Evolutionary conservation across 768 basidiomycete species (phyloP).

Genomic region (Tricholoma sp.): DNA sequence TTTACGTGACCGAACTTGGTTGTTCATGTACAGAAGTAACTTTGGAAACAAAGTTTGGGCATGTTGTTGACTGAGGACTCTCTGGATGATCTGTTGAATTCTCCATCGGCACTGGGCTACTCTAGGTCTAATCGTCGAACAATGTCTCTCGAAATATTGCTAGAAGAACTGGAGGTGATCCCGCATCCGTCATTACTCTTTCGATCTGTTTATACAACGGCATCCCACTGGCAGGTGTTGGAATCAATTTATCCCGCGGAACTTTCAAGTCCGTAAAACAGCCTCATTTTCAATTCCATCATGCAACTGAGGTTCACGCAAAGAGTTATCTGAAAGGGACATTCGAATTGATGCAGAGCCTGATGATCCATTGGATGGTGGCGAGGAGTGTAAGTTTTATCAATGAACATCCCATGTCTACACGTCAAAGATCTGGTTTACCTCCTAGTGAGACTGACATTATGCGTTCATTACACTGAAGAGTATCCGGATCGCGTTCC

Average conservation of each 20-base stretch:
- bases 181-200: conserved; percentile 1
- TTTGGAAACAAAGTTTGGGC: conserved; percentile 7
- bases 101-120: not conserved
- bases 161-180: conserved; percentile 87
- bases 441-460: conserved; percentile 60
- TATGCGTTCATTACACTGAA: conserved; percentile 74
- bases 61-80: conserved; percentile 7
- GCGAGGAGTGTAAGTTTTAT: conserved; percentile 45
- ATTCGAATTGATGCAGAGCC: conserved; percentile 86
- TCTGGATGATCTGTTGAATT: no score
- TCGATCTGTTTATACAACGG: conserved; percentile 3
- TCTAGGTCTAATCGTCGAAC: not conserved
- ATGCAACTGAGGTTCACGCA: conserved; percentile 20
- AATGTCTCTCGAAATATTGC: conserved; percentile 66
- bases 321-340: conserved; percentile 83
- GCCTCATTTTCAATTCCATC: conserved; percentile 15
- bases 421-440: conserved; percentile 6
- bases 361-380: conserved; percentile 65
- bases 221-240: conserved; percentile 55
- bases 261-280: conserved; percentile 71
- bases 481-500: conserved; percentile 85
- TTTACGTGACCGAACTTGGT: no score
- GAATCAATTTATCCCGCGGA: conserved; percentile 97
- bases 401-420: conserved; percentile 1
- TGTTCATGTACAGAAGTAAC: not conserved